Base-by-base conservation (phyloP, 345 rosid genomes). In the Syzygium jambos region DNA sequence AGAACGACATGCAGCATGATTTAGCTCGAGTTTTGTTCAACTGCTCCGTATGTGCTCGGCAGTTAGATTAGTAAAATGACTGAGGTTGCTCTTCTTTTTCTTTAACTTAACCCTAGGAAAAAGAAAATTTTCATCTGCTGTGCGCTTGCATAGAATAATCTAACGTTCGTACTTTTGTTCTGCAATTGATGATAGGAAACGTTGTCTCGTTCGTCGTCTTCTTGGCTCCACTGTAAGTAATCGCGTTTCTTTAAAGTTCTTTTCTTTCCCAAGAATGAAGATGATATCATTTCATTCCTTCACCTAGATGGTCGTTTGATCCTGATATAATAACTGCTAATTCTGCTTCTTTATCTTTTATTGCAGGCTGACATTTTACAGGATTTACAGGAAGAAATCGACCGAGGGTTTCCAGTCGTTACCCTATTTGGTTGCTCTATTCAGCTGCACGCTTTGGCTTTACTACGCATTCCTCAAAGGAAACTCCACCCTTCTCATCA, bases 381-480 rank as follows among this genome's bases (percentile, higher is more conserved):
- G 97, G 61, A 95, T 98, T 85, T 93, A 88, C 93, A 93, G 85
- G 88, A 95, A 92, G 55, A 95, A 93, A 91, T 92, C 98, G 11
- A 98, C 98, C 0, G 98, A 96, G 86, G 94, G 94, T 14, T 98
- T 95, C 90, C 94, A 94, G 88, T 94, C 97, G 8, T 30, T 98
- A 65, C 99, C 99, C 4, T 98, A 98, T 68, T 90, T 96, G 86
- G 96, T 95, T 30, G 97, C 99, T 57, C 86, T 98, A 56, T 96
- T 96, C 93, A 96, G 99, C 91, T 95, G 95, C 59, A 95, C 93
- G 98, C 92, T 98, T 3, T 98, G 99, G 99, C 93, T 96, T 27
- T 95, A 93, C 89, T 98, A 98, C 88, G 98, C 99, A 34, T 87
- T 91, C 88, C 78, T 93, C 19, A 96, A 98, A 73, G 86, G 84